Evolutionary conservation across 495 filamentous ascomycete genomes (phyloP).

Genomic region (Xylaria grammica): DNA sequence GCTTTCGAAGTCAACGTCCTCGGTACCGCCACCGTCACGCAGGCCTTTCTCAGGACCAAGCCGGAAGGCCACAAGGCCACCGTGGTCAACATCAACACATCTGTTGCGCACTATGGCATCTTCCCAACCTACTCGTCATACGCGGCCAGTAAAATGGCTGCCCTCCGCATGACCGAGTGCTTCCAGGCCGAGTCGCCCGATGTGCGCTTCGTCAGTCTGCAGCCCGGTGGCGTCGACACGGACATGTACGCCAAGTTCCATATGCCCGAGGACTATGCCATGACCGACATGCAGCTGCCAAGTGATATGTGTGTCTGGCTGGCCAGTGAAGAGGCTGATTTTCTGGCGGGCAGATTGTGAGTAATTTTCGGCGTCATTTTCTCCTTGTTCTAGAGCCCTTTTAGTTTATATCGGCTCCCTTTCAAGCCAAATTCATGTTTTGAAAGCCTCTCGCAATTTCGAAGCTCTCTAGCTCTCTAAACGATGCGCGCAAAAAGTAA

Average conservation of each 20-base stretch:
- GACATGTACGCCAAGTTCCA: constrained; percentile 23
- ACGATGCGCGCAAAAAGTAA: too few species aligned
- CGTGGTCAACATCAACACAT: constrained; percentile 1
- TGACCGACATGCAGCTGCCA: neutral
- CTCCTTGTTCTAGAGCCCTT: too few species aligned
- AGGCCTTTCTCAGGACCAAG: constrained; percentile 2
- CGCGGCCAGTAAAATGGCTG: neutral
- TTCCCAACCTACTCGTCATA: constrained; percentile 8
- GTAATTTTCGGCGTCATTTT: too few species aligned
- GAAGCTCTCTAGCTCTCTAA: too few species aligned
- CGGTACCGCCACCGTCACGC: constrained; percentile 2
- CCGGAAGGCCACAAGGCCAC: constrained; percentile 33
- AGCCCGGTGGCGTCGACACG: constrained; percentile 7
- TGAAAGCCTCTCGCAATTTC: too few species aligned
- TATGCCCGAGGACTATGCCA: constrained; percentile 5
- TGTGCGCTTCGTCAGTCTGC: constrained; percentile 13
- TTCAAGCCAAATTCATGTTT: too few species aligned
- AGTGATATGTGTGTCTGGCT: constrained; percentile 37
- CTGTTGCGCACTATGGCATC: constrained; percentile 3
- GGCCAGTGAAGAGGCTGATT: constrained; percentile 38
- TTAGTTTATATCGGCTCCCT: too few species aligned
- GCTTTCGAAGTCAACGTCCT: constrained; percentile 10
- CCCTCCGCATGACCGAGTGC: neutral
- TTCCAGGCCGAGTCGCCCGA: constrained; percentile 3
- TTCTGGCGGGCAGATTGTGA: constrained; percentile 44